These are phyloP conservation scores for Chaetomium globosum DNA, from an alignment of 2,329 filamentous ascomycete genomes.

Conservation along the genomic window DNA sequence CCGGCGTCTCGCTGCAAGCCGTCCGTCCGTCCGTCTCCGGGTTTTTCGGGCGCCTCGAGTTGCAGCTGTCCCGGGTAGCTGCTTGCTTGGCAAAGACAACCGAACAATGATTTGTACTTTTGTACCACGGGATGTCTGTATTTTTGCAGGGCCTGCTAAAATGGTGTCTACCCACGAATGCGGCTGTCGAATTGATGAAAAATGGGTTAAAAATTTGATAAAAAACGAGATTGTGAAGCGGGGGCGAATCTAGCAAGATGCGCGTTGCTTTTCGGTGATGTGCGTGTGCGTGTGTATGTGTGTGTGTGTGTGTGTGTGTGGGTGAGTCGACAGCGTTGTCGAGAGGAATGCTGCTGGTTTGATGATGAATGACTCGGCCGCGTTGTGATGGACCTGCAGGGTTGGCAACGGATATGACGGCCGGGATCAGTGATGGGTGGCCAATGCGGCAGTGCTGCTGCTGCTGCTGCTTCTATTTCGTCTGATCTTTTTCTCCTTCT, in stretches of 20 bases:
- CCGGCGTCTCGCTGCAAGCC: slow-evolving; percentile 8
- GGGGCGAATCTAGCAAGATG: slow-evolving; percentile 4
- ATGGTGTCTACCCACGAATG: not conserved
- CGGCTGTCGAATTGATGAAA: not conserved
- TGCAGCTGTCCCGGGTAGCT: slow-evolving; percentile 25
- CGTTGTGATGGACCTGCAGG: slow-evolving; percentile 5
- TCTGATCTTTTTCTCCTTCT: not conserved
- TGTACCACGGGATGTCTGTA: not conserved
- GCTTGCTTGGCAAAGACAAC: slow-evolving; percentile 21
- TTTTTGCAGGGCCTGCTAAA: not conserved
- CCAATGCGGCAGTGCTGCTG: not conserved
- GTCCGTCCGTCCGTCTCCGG: slow-evolving; percentile 7
- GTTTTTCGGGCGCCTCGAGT: slow-evolving; percentile 11
- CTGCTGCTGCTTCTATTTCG: not conserved
- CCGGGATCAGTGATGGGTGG: slow-evolving; percentile 1
- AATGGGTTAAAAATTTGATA: not conserved
- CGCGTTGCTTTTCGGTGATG: not conserved
- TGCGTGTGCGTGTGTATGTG: not conserved
- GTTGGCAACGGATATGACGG: slow-evolving; percentile 4
- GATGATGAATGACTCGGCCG: slow-evolving; percentile 11
- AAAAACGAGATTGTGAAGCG: not conserved
- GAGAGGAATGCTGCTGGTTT: not conserved
- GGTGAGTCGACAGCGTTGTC: slow-evolving; percentile 1
- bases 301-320: not conserved
- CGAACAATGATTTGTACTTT: slow-evolving; percentile 9